Conservation (phyloP, 2,329 filamentous ascomycete genomes). For the Aspergillus spinulosporus region DNA sequence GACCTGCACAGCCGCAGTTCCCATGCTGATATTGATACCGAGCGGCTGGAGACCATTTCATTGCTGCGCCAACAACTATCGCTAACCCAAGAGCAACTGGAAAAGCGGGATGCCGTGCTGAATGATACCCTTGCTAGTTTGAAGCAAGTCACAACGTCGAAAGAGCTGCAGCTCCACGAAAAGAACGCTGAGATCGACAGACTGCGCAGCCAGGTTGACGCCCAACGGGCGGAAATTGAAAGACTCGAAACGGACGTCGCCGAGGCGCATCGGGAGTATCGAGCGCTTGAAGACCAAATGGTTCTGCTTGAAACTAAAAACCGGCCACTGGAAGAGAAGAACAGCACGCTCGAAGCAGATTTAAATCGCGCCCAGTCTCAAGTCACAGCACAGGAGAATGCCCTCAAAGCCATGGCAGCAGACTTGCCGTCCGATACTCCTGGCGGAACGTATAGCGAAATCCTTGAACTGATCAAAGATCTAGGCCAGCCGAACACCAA, state of each 20-base stretch:
- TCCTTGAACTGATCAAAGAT: conserved; percentile 41
- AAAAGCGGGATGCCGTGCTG: conserved; percentile 36
- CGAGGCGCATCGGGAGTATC: conserved; percentile 34
- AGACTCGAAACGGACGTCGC: conserved; percentile 39
- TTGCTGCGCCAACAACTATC: conserved; percentile 36
- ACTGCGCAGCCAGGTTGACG: conserved; percentile 37
- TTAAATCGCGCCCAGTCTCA: conserved; percentile 38
- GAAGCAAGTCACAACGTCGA: conserved; percentile 34
- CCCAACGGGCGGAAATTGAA: conserved; percentile 37
- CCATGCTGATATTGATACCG: conserved; percentile 26
- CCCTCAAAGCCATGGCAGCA: conserved; percentile 39
- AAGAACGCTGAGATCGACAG: conserved; percentile 40
- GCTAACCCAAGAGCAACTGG: conserved; percentile 36
- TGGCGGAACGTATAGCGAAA: conserved; percentile 40
- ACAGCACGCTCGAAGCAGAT: conserved; percentile 38
- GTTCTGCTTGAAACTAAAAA: conserved; percentile 37
- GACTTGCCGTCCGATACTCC: conserved; percentile 35
- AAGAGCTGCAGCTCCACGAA: conserved; percentile 36
- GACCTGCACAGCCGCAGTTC: conserved; percentile 31
- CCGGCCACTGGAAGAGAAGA: conserved; percentile 40
- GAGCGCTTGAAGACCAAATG: conserved; percentile 37
- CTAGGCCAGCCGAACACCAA: conserved; percentile 28
- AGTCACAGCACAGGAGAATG: conserved; percentile 39
- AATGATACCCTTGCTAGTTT: conserved; percentile 36
- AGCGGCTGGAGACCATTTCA: conserved; percentile 34